phyloP scores from a whole-genome alignment of 352 stramenopile species.

The Phytophthora tubulina region DNA sequence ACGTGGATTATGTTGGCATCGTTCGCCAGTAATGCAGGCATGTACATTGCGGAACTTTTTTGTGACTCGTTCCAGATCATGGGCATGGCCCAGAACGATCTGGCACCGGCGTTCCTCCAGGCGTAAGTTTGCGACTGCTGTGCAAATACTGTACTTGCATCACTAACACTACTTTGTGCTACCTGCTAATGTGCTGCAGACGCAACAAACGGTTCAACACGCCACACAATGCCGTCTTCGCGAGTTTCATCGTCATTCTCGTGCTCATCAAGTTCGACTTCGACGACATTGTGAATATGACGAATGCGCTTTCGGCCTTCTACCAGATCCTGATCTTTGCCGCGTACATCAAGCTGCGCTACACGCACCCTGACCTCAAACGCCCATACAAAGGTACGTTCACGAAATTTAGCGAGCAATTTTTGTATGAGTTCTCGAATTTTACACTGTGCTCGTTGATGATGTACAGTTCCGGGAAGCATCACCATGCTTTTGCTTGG shows the following conservation, averaged over 20 bases:
- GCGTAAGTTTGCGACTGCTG: constrained; percentile 54
- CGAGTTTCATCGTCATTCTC: constrained; percentile 59
- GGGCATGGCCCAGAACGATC: constrained; percentile 84
- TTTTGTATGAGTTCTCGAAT: neutral
- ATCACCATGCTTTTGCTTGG: constrained; percentile 43
- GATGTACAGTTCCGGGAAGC: constrained; percentile 47
- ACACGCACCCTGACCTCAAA: constrained; percentile 50
- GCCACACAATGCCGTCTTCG: constrained; percentile 57
- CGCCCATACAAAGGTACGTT: constrained; percentile 53
- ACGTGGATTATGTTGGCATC: constrained; percentile 92
- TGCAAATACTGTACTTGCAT: neutral
- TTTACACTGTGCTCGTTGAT: constrained; percentile 16
- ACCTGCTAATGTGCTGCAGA: constrained; percentile 15
- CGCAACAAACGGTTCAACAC: constrained; percentile 68
- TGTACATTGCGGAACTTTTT: constrained; percentile 95
- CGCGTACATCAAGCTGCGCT: constrained; percentile 92
- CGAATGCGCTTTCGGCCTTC: constrained; percentile 92
- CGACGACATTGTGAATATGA: constrained; percentile 84
- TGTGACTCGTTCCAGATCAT: constrained; percentile 92
- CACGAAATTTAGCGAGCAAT: neutral
- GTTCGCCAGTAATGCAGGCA: constrained; percentile 90
- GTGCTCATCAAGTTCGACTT: constrained; percentile 75
- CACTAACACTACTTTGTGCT: constrained; percentile 7
- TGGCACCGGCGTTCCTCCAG: constrained; percentile 85
- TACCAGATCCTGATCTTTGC: constrained; percentile 89